Conservation (phyloP, 257 asterid species). For the Fraxinus pennsylvanica region DNA sequence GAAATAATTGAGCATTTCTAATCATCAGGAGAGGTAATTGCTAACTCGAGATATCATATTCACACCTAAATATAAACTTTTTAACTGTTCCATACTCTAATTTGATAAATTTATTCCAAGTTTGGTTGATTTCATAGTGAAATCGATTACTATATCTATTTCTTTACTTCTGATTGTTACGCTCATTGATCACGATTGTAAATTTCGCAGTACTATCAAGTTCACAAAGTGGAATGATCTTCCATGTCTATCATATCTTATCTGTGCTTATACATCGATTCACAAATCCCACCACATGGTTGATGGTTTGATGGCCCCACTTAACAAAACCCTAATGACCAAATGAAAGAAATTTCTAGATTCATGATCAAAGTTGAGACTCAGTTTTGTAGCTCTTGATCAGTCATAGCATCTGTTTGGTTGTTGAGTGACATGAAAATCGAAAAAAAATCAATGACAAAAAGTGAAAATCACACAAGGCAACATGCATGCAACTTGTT, state of each 20-base stretch:
- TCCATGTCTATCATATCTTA: background rate
- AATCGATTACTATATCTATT: background rate
- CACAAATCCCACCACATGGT: background rate
- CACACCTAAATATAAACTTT: background rate
- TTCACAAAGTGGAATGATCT: background rate
- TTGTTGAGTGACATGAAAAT: slow-evolving; percentile 3
- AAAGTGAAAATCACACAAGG: background rate
- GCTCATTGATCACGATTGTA: background rate
- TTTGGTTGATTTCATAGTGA: background rate
- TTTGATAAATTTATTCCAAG: background rate
- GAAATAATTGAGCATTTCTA: too few relatives aligned
- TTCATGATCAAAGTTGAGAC: background rate
- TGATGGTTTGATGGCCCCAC: background rate
- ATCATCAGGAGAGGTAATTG: too few relatives aligned
- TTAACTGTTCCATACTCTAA: background rate
- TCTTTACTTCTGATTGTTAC: too few relatives aligned
- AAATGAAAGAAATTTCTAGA: background rate
- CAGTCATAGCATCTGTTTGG: background rate
- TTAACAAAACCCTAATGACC: background rate
- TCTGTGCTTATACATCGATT: background rate
- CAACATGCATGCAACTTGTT: background rate
- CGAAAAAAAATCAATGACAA: background rate
- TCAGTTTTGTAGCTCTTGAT: background rate
- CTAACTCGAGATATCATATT: too few relatives aligned
- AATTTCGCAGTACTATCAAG: background rate